Evolutionary conservation across 306 rosid genomes (phyloP).

Genomic region (Rosa chinensis): DNA sequence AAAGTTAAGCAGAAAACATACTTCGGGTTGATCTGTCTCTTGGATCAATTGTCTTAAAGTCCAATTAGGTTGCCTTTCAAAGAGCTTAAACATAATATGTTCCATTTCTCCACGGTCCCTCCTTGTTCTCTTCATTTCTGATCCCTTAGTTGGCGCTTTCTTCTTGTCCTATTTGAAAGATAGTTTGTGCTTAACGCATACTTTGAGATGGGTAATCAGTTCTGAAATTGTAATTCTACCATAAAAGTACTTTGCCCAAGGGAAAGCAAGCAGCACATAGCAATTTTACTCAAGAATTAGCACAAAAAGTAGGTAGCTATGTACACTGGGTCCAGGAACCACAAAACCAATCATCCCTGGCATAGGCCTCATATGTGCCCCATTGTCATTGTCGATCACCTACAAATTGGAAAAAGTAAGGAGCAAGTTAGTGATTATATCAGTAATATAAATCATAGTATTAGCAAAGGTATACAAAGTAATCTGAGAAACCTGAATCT

Average conservation of each 20-base stretch:
- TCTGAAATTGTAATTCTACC: not conserved
- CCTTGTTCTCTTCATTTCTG: slow-evolving; percentile 75
- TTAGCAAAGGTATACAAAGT: slow-evolving; percentile 6
- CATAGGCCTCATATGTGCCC: slow-evolving; percentile 82
- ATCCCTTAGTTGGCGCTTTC: slow-evolving; percentile 52
- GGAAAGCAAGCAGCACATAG: slow-evolving; percentile 10
- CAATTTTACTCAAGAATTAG: slow-evolving; percentile 12
- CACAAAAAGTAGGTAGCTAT: slow-evolving; percentile 24
- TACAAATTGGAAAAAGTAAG: slow-evolving; percentile 38
- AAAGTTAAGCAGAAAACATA: slow-evolving; percentile 32
- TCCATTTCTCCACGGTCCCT: slow-evolving; percentile 88
- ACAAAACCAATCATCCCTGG: slow-evolving; percentile 62
- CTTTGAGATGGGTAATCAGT: slow-evolving; percentile 9
- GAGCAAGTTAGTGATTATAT: slow-evolving; percentile 10
- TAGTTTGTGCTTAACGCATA: slow-evolving; percentile 23
- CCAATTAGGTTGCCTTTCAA: slow-evolving; percentile 79
- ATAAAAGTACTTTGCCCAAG: slow-evolving; percentile 11
- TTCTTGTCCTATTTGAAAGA: slow-evolving; percentile 67
- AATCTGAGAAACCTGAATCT: slow-evolving; percentile 67
- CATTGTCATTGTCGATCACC: slow-evolving; percentile 72
- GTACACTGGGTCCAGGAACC: slow-evolving; percentile 53
- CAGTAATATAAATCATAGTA: not conserved
- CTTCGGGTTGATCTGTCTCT: slow-evolving; percentile 95
- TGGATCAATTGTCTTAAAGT: slow-evolving; percentile 72
- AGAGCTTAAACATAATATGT: slow-evolving; percentile 74